Evolutionary conservation across 192 early-diverging fungal genomes (phyloP).

Genomic region (Funneliformis geosporum): DNA sequence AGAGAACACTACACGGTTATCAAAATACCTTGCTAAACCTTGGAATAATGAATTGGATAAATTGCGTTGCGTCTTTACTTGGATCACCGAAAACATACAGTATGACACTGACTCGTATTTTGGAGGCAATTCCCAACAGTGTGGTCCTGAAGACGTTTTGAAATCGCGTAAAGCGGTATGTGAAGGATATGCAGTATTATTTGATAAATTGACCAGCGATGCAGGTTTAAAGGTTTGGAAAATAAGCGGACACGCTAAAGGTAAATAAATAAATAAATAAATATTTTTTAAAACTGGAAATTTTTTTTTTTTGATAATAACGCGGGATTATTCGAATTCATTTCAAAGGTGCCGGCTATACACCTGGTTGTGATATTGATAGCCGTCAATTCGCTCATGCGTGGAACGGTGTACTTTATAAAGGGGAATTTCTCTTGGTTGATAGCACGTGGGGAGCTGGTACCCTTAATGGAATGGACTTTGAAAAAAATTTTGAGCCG

Average conservation of each 20-base stretch:
- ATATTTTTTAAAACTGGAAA: neutral
- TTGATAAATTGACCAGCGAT: slow-evolving; percentile 51
- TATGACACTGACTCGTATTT: slow-evolving; percentile 54
- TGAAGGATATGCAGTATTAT: slow-evolving; percentile 59
- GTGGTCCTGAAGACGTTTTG: slow-evolving; percentile 41
- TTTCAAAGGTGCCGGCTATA: slow-evolving; percentile 14
- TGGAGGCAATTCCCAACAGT: slow-evolving; percentile 1
- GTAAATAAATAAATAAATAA: slow-evolving; percentile 46
- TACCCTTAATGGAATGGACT: slow-evolving; percentile 34
- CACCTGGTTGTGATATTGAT: slow-evolving; percentile 38
- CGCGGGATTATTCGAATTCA: neutral
- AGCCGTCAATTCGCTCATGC: slow-evolving; percentile 41
- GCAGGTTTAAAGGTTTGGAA: slow-evolving; percentile 47
- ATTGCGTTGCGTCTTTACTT: slow-evolving; percentile 55
- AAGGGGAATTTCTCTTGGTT: slow-evolving; percentile 56
- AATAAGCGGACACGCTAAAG: slow-evolving; percentile 54
- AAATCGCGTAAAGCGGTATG: slow-evolving; percentile 50
- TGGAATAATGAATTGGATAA: slow-evolving; percentile 43
- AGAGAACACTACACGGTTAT: slow-evolving; percentile 26
- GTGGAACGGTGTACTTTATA: slow-evolving; percentile 55
- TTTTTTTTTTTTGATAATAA: neutral
- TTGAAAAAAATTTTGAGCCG: slow-evolving; percentile 50
- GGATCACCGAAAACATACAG: slow-evolving; percentile 54
- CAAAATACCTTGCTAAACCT: slow-evolving; percentile 49
- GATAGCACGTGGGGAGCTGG: slow-evolving; percentile 66